Conservation (phyloP, 108 stramenopile genomes). For the Cyclotella baltica region DNA sequence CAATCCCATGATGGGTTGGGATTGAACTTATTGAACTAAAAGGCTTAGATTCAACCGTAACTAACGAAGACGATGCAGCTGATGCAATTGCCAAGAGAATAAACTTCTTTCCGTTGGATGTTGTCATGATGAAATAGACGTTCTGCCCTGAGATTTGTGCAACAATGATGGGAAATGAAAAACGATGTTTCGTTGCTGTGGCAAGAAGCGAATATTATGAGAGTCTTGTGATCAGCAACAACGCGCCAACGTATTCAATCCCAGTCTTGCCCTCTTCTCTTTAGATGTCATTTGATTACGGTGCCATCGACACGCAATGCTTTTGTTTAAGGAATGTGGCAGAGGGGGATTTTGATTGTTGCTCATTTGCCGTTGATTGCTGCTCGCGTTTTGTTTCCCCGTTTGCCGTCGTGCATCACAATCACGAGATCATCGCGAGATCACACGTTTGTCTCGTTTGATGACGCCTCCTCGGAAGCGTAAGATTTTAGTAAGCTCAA, state of each 20-base stretch:
- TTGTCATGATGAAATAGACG: background rate
- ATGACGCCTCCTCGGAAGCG: too few relatives aligned
- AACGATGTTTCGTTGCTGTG: background rate
- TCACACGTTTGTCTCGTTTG: too few relatives aligned
- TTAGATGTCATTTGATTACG: too few relatives aligned
- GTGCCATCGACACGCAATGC: too few relatives aligned
- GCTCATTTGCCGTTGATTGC: too few relatives aligned
- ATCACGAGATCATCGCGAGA: too few relatives aligned
- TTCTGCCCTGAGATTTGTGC: background rate
- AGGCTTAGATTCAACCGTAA: background rate
- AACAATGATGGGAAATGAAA: background rate
- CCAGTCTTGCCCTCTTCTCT: too few relatives aligned
- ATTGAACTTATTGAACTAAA: constrained; percentile 34
- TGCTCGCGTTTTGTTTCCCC: too few relatives aligned
- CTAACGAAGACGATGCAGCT: background rate
- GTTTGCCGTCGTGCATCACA: too few relatives aligned
- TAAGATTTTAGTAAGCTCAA: too few relatives aligned
- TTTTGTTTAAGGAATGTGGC: background rate
- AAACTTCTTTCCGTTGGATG: background rate
- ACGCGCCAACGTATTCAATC: too few relatives aligned
- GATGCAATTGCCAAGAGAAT: background rate
- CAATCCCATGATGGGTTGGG: constrained; percentile 45
- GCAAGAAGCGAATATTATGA: background rate
- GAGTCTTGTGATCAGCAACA: too few relatives aligned
- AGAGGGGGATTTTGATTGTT: background rate